These are phyloP conservation scores for Dalechampia spathulata DNA, from an alignment of 441 rosid genomes.

Conservation along the genomic window DNA sequence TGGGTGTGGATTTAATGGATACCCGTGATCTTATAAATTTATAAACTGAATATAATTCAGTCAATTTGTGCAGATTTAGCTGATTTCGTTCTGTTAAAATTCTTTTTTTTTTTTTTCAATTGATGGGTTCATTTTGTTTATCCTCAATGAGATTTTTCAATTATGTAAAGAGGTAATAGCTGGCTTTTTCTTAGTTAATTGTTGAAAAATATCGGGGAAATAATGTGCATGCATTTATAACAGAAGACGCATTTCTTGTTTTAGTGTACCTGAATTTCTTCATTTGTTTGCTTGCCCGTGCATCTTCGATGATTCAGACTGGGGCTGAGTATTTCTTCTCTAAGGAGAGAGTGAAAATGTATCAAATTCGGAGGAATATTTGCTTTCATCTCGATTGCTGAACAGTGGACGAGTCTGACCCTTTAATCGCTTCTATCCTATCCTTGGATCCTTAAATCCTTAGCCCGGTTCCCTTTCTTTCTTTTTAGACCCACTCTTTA, in stretches of 20 bases:
- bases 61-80: slow-evolving; percentile 25
- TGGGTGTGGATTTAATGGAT: slow-evolving; percentile 9
- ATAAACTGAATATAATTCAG: slow-evolving; percentile 16
- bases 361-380: too few relatives aligned
- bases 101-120: neutral
- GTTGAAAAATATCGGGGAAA: slow-evolving; percentile 21
- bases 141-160: too few relatives aligned
- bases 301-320: too few relatives aligned
- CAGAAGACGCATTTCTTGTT: slow-evolving; percentile 13
- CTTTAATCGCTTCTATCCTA: too few relatives aligned
- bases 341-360: too few relatives aligned
- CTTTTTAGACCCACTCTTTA: too few relatives aligned
- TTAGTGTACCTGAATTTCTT: slow-evolving; percentile 5
- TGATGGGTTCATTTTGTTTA: slow-evolving; percentile 13
- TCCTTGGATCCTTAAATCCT: too few relatives aligned
- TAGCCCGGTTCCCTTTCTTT: too few relatives aligned
- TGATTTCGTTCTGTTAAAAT: slow-evolving; percentile 14
- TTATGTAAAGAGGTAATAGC: too few relatives aligned
- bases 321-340: too few relatives aligned
- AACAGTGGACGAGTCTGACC: too few relatives aligned
- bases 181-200: slow-evolving; percentile 10
- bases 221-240: slow-evolving; percentile 27
- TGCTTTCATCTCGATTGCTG: neutral
- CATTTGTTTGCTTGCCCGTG: too few relatives aligned
- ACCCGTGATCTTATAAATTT: slow-evolving; percentile 22